Base-by-base conservation (phyloP, 176 grass and related monocot genomes). In the Carex parvula region DNA sequence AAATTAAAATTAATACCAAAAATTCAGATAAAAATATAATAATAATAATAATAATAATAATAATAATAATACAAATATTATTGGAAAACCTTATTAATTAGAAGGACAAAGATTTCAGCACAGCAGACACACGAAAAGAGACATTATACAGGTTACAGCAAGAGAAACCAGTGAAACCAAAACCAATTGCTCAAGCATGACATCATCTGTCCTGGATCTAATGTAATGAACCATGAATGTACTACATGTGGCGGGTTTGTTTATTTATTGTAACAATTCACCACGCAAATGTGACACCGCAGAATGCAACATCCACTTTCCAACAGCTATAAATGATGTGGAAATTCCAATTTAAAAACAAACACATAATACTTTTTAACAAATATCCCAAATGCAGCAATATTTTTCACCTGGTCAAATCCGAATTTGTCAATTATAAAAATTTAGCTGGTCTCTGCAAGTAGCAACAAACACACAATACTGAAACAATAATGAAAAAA, bases 121-220 rank as follows among this genome's bases (percentile, higher is more conserved):
- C 21, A 48, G 39, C 1, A 48, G 69, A 46, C 18, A 22, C 70
- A 73, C 42, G 42, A 13, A 73, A 73, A 48, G 9, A n/a, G 42
- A 73, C 20, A 50, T 24, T 8, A 32, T 17, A 50, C 6, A 73
- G 16, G 41, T 2, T 18, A 48, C 32, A 14, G 4, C 24, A 70
- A 70, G 66, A 16, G 6, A 69, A 69, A 69, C 33, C 3, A 41
- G 66, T 2, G 6, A 69, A 69, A 69, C 33, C 3, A 69, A 41
- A 50, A 21, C 6, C 3, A 50, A 72, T 72, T 73, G 26, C 70
- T 73, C 70, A 73, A 73, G 70, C 70, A 73, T 73, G 70, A 50
- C 70, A 73, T 73, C 41, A 73, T 73, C 9, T 9, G 10, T 50
- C 9, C 9, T 50, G n/a, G 1, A 50, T 73, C 70, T 48, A 22